A percentile compares a stretch with the other conserved stretches of the same genome.
Conservation (phyloP, 2,329 filamentous ascomycete genomes). For the Paecilomyces dactylethromorphus region DNA sequence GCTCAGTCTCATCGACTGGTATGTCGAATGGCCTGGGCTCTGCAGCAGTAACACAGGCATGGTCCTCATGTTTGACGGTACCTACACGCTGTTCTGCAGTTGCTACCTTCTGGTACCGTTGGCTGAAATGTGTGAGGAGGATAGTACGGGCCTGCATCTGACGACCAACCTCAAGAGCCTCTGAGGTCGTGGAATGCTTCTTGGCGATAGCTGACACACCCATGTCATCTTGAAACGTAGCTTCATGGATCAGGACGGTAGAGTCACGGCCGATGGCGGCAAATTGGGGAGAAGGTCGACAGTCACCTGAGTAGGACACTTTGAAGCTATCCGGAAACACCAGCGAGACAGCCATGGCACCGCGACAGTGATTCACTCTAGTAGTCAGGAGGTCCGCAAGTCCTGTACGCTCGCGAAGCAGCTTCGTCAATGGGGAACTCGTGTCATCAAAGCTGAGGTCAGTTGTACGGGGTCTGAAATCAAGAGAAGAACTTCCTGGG, state of each 20-base stretch:
- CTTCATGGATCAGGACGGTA: slow-evolving; percentile 88
- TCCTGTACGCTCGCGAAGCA: slow-evolving; percentile 49
- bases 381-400: slow-evolving; percentile 62
- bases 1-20: slow-evolving; percentile 17
- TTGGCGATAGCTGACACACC: slow-evolving; percentile 72
- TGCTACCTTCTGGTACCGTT: slow-evolving; percentile 77
- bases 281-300: slow-evolving; percentile 68
- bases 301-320: slow-evolving; percentile 90
- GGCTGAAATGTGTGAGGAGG: slow-evolving; percentile 88
- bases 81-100: slow-evolving; percentile 30
- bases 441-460: slow-evolving; percentile 19
- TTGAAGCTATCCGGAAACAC: slow-evolving; percentile 77
- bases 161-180: slow-evolving; percentile 72
- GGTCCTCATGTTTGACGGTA: slow-evolving; percentile 6
- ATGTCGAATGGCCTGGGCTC: slow-evolving; percentile 13
- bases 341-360: slow-evolving; percentile 68
- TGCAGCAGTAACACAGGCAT: slow-evolving; percentile 4
- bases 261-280: slow-evolving; percentile 63
- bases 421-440: slow-evolving; percentile 23
- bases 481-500: slow-evolving; percentile 8
- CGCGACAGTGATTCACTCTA: slow-evolving; percentile 70
- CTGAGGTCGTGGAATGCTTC: slow-evolving; percentile 81
- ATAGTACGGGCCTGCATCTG: slow-evolving; percentile 74
- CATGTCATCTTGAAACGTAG: slow-evolving; percentile 88
- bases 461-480: slow-evolving; percentile 11